Evolutionary conservation across 768 basidiomycete genomes (phyloP).

Genomic region (Boletellus sp.): DNA sequence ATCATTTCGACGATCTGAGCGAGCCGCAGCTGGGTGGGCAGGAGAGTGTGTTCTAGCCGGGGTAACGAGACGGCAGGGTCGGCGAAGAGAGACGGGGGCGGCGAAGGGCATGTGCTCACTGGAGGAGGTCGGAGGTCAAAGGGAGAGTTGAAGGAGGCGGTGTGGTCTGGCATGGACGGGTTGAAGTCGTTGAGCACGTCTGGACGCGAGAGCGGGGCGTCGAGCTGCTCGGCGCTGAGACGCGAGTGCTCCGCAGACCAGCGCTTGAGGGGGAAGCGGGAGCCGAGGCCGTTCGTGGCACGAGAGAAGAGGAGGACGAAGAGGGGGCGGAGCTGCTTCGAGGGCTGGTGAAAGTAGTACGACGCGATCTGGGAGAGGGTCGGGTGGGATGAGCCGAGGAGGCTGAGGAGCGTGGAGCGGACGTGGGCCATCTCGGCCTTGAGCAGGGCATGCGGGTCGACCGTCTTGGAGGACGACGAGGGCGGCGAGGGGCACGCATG

Average conservation of each 20-base stretch:
- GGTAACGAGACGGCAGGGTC: conserved; percentile 26
- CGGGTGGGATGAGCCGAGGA: conserved; percentile 88
- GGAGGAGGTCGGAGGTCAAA: conserved; percentile 46
- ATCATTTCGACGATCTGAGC: conserved; percentile 99
- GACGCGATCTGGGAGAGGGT: conserved; percentile 83
- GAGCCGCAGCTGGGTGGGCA: conserved; percentile 88
- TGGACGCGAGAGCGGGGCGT: conserved; percentile 72
- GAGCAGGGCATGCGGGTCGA: conserved; percentile 70
- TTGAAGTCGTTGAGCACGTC: conserved; percentile 92
- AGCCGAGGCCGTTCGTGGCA: conserved; percentile 88
- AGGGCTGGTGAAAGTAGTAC: conserved; percentile 87
- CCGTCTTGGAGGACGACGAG: conserved; percentile 14
- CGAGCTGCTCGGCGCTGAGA: conserved; percentile 58
- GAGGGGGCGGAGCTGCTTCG: conserved; percentile 87
- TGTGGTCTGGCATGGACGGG: conserved; percentile 77
- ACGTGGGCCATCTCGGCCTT: conserved; percentile 69
- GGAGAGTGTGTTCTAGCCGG: conserved; percentile 34
- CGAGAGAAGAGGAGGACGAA: conserved; percentile 86
- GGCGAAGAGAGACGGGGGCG: conserved; percentile 20
- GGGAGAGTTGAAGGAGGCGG: conserved; percentile 60
- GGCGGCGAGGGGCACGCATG: conserved; percentile 16
- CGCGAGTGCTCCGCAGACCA: conserved; percentile 60
- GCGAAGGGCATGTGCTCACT: conserved; percentile 22
- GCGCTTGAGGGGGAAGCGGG: conserved; percentile 54
- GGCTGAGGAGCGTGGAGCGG: conserved; percentile 63